A percentile compares a stretch with the other conserved stretches of the same genome.
Evolutionary conservation across 2,329 filamentous ascomycete genomes (phyloP).

Genomic region (Claviceps humidiphila): DNA sequence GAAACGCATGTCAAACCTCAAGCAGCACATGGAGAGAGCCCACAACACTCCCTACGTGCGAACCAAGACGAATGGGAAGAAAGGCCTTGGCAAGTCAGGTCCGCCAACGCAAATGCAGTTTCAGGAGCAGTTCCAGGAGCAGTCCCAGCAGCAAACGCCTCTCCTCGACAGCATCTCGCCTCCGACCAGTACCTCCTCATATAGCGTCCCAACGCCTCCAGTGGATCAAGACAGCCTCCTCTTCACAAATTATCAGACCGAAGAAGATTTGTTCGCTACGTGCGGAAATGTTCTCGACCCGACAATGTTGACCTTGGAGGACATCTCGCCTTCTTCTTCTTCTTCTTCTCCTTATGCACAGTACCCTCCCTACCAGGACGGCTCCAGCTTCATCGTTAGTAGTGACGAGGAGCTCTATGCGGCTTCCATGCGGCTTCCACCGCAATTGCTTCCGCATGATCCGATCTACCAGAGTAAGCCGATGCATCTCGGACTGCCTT

Average conservation of each 20-base stretch:
- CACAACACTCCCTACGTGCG: slow-evolving; percentile 85
- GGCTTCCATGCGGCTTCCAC: slow-evolving; percentile 42
- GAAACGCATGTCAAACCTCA: slow-evolving; percentile 93
- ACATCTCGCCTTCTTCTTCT: slow-evolving; percentile 24
- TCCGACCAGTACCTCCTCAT: slow-evolving; percentile 40
- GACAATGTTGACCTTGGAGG: slow-evolving; percentile 27
- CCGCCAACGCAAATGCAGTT: slow-evolving; percentile 18
- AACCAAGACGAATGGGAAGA: slow-evolving; percentile 82
- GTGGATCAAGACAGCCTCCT: slow-evolving; percentile 28
- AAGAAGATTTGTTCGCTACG: slow-evolving; percentile 30
- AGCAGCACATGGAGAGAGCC: slow-evolving; percentile 97
- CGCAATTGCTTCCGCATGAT: slow-evolving; percentile 27
- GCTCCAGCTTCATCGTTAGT: slow-evolving; percentile 45
- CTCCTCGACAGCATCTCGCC: slow-evolving; percentile 48
- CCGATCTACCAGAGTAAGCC: slow-evolving; percentile 29
- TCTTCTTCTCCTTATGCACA: slow-evolving; percentile 30
- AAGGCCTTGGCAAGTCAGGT: slow-evolving; percentile 28
- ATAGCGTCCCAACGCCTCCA: slow-evolving; percentile 44
- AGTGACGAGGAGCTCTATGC: slow-evolving; percentile 51
- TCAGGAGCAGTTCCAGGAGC: neutral
- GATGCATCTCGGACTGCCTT: slow-evolving; percentile 28
- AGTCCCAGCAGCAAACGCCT: slow-evolving; percentile 35
- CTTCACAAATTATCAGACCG: slow-evolving; percentile 36
- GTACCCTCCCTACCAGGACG: slow-evolving; percentile 47
- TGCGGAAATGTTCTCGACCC: slow-evolving; percentile 24